These are phyloP conservation scores for Zanthoxylum bungeanum DNA, from an alignment of 345 rosid genomes.

Conservation along the genomic window DNA sequence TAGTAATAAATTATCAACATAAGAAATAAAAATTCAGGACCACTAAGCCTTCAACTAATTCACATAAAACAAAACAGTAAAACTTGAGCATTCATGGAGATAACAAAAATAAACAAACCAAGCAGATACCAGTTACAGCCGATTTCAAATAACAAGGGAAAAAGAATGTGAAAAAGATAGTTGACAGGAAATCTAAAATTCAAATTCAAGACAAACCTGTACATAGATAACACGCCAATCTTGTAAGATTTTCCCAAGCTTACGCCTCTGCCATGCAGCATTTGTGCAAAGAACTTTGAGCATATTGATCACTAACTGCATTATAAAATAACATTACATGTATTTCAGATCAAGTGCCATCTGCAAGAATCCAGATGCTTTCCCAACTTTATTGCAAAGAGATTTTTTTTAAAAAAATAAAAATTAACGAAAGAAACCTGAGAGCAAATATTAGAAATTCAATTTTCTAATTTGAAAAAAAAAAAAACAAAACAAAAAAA, in stretches of 20 bases:
- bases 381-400: slow-evolving; percentile 3
- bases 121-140: not conserved
- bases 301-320: slow-evolving; percentile 90
- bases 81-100: not conserved
- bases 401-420: too few species aligned
- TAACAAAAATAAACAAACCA: not conserved
- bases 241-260: slow-evolving; percentile 92
- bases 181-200: not conserved
- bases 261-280: slow-evolving; percentile 99
- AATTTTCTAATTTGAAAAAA: slow-evolving; percentile 1
- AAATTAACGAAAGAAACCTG: too few species aligned
- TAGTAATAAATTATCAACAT: not conserved
- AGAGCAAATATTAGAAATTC: not conserved
- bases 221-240: slow-evolving; percentile 87
- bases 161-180: slow-evolving; percentile 5
- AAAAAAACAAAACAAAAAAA: too few species aligned
- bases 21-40: not conserved
- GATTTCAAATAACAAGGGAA: slow-evolving; percentile 2
- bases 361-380: slow-evolving; percentile 9
- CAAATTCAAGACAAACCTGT: slow-evolving; percentile 50
- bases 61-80: not conserved
- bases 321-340: slow-evolving; percentile 19
- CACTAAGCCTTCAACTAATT: slow-evolving; percentile 2
- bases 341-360: slow-evolving; percentile 22
- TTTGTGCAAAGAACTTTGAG: slow-evolving; percentile 92